Evolutionary conservation across 1,139 yeast genomes (phyloP).

Genomic region (Williopsis jadinii): DNA sequence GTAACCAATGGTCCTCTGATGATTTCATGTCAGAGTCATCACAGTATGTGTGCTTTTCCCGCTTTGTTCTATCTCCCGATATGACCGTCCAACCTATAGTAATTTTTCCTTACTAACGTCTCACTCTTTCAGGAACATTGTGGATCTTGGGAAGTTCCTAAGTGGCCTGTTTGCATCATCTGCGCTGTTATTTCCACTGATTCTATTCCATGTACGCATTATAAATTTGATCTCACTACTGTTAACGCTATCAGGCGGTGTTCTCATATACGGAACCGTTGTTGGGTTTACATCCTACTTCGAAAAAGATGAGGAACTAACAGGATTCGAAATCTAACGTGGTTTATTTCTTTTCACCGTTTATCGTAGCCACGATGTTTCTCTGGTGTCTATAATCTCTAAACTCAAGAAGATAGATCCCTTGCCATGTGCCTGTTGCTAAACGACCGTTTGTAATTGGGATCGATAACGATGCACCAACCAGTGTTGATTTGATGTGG

Average conservation of each 20-base stretch:
- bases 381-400: conserved; percentile 58
- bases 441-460: conserved; percentile 65
- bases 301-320: conserved; percentile 45
- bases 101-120: too few relatives aligned
- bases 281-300: conserved; percentile 67
- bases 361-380: conserved; percentile 64
- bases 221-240: conserved; percentile 52
- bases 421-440: conserved; percentile 83
- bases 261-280: conserved; percentile 64
- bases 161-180: conserved; percentile 62
- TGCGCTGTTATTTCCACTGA: conserved; percentile 56
- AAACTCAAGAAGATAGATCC: conserved; percentile 69
- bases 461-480: conserved; percentile 59
- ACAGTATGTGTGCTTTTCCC: conserved; percentile 22
- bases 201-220: conserved; percentile 57
- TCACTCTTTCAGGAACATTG: conserved; percentile 26
- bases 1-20: conserved; percentile 34
- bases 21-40: conserved; percentile 42
- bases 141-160: conserved; percentile 61
- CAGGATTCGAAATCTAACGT: conserved; percentile 19
- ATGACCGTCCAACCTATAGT: too few relatives aligned
- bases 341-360: conserved; percentile 35
- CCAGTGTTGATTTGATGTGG: conserved; percentile 57
- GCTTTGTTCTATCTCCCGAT: too few relatives aligned
- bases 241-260: conserved; percentile 65